Percentiles rank a stretch among this genome's conserved stretches.
These are phyloP conservation scores for Trichoderma asperellum DNA, from an alignment of 2,329 filamentous ascomycete genomes.

Conservation along the genomic window DNA sequence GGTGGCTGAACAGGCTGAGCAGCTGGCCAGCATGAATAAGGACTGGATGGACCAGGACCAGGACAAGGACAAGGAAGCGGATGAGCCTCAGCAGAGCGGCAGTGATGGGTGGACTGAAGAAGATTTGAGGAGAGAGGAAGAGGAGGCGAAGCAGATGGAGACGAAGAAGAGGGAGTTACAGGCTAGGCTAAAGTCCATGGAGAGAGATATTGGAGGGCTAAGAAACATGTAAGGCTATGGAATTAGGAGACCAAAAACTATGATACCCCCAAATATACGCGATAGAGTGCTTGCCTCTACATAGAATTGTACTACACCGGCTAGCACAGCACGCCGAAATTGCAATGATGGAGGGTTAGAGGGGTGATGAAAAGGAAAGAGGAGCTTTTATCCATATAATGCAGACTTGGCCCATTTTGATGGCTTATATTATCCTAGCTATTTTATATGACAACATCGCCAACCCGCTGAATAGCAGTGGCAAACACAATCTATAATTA, in stretches of 20 bases:
- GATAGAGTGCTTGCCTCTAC: neutral
- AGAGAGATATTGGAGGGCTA: constrained; percentile 59
- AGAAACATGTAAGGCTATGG: constrained; percentile 52
- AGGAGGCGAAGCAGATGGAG: constrained; percentile 63
- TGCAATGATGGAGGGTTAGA: too few relatives aligned
- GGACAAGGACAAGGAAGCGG: constrained; percentile 58
- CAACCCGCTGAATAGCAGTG: too few relatives aligned
- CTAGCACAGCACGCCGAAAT: too few relatives aligned
- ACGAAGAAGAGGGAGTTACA: constrained; percentile 61
- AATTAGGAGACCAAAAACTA: neutral
- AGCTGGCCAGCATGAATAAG: constrained; percentile 74
- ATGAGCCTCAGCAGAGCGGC: constrained; percentile 53
- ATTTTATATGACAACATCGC: too few relatives aligned
- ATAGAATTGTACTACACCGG: too few relatives aligned
- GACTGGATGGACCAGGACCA: constrained; percentile 58
- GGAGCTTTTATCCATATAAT: too few relatives aligned
- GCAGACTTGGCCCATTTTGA: too few relatives aligned
- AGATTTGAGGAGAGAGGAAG: constrained; percentile 70
- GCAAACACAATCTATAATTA: too few relatives aligned
- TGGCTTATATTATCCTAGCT: too few relatives aligned
- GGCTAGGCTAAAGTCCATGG: constrained; percentile 55
- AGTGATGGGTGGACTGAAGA: constrained; percentile 64
- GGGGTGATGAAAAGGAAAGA: too few relatives aligned
- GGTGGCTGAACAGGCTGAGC: constrained; percentile 74
- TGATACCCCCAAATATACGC: constrained; percentile 22